Evolutionary conservation across 1,139 yeast species (phyloP).

Genomic region (Wickerhamomyces sp.): DNA sequence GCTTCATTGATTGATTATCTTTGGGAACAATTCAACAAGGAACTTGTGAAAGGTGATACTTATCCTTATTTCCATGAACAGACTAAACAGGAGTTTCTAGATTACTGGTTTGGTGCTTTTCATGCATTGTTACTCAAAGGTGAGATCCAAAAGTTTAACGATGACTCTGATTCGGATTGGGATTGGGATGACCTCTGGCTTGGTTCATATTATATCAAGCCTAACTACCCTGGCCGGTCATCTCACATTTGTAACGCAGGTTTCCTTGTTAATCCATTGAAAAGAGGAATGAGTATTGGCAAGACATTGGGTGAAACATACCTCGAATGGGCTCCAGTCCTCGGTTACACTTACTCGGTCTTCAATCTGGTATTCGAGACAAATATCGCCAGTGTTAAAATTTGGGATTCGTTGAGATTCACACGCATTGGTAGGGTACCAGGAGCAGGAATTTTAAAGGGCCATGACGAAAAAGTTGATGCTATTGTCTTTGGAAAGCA

Average conservation of each 20-base stretch:
- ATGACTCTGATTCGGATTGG: conserved; percentile 35
- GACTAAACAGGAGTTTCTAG: conserved; percentile 60
- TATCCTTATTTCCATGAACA: conserved; percentile 69
- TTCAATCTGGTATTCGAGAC: conserved; percentile 77
- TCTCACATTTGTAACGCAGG: conserved; percentile 82
- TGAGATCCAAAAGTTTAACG: conserved; percentile 12
- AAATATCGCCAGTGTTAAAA: conserved; percentile 59
- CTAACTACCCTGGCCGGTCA: conserved; percentile 74
- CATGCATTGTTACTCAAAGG: conserved; percentile 46
- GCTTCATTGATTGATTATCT: conserved; percentile 65
- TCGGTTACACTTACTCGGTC: conserved; percentile 77
- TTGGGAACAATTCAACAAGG: conserved; percentile 76
- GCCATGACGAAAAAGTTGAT: conserved; percentile 54
- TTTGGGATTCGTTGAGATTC: conserved; percentile 77
- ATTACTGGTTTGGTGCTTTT: conserved; percentile 86
- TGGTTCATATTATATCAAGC: conserved; percentile 73
- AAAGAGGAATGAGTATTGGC: conserved; percentile 60
- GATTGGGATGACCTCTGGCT: conserved; percentile 44
- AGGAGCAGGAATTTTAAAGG: conserved; percentile 63
- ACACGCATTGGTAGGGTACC: conserved; percentile 66
- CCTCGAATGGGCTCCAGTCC: conserved; percentile 57
- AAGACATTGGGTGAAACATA: conserved; percentile 56
- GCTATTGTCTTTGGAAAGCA: conserved; percentile 66
- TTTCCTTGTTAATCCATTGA: conserved; percentile 52
- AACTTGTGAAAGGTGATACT: conserved; percentile 79